A percentile compares a stretch with the other conserved stretches of the same genome.
phyloP scores from a whole-genome alignment of 441 rosid genomes.

The Rhodomyrtus psidioides region DNA sequence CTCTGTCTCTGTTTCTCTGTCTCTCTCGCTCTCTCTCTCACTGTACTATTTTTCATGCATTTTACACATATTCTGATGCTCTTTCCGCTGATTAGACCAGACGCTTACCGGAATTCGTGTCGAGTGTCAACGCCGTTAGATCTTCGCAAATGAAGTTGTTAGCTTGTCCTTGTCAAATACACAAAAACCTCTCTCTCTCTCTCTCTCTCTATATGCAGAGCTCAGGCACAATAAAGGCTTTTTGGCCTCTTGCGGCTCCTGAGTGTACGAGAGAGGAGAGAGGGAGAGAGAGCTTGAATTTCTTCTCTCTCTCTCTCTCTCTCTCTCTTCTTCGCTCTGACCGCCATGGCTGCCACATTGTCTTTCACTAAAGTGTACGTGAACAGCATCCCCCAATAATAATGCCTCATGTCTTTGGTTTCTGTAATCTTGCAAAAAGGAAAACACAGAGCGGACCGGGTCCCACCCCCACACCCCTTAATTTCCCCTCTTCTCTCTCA shows the following conservation, averaged over 20 bases:
- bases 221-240: not conserved
- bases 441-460: not conserved
- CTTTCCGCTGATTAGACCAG: conserved; percentile 20
- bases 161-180: conserved; percentile 22
- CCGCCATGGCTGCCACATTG: not conserved
- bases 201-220: not conserved
- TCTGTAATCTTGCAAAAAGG: not conserved
- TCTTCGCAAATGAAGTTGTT: conserved; percentile 11
- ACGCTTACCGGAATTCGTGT: conserved; percentile 16
- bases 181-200: not conserved
- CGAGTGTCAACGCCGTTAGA: conserved; percentile 38
- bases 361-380: not conserved
- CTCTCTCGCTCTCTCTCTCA: not conserved
- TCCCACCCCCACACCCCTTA: not conserved
- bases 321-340: not conserved
- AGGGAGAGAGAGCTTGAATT: not conserved
- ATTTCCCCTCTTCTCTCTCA: not conserved
- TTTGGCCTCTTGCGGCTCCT: not conserved
- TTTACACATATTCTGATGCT: conserved; percentile 6
- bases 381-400: not conserved
- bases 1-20: not conserved
- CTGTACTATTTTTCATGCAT: not conserved
- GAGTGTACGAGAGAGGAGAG: not conserved
- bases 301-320: not conserved
- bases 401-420: not conserved